A percentile compares a stretch with the other conserved stretches of the same genome.
Evolutionary conservation across 768 basidiomycete species (phyloP).

Genomic region (Collybiopsis luxurians): DNA sequence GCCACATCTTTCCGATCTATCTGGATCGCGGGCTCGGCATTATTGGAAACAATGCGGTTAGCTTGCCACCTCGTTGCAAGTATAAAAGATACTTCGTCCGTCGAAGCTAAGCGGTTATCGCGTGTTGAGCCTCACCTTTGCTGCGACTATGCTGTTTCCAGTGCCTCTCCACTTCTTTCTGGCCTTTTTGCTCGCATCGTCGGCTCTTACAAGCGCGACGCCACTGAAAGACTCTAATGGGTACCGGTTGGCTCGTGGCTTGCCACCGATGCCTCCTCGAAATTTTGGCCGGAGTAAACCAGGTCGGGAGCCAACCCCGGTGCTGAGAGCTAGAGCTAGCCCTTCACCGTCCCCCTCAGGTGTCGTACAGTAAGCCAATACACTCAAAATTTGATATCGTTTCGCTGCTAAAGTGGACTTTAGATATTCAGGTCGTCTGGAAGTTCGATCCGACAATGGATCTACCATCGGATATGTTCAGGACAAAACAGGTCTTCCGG

Average conservation of each 20-base stretch:
- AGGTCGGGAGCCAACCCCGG: slow-evolving; percentile 26
- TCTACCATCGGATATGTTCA: slow-evolving; percentile 30
- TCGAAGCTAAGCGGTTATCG: neutral
- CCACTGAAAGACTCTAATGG: slow-evolving; percentile 6
- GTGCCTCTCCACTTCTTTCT: neutral
- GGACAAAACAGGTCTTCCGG: slow-evolving; percentile 19
- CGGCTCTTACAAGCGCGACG: neutral
- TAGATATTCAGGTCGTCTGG: slow-evolving; percentile 32
- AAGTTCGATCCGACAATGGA: slow-evolving; percentile 30
- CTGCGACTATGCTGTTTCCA: neutral
- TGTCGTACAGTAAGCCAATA: neutral
- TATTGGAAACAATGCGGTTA: no score
- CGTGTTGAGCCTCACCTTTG: neutral
- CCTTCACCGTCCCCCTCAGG: neutral
- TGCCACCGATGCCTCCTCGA: slow-evolving; percentile 7
- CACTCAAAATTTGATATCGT: neutral
- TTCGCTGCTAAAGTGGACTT: neutral
- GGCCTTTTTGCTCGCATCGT: neutral
- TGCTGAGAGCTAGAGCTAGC: slow-evolving; percentile 2
- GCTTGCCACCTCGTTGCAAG: neutral
- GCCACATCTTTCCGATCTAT: no score
- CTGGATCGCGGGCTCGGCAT: no score
- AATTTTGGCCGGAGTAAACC: slow-evolving; percentile 29
- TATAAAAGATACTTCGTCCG: neutral
- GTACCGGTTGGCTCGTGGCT: slow-evolving; percentile 6